These are phyloP conservation scores for Neurospora discreta DNA, from an alignment of 495 filamentous ascomycete genomes.

Conservation along the genomic window DNA sequence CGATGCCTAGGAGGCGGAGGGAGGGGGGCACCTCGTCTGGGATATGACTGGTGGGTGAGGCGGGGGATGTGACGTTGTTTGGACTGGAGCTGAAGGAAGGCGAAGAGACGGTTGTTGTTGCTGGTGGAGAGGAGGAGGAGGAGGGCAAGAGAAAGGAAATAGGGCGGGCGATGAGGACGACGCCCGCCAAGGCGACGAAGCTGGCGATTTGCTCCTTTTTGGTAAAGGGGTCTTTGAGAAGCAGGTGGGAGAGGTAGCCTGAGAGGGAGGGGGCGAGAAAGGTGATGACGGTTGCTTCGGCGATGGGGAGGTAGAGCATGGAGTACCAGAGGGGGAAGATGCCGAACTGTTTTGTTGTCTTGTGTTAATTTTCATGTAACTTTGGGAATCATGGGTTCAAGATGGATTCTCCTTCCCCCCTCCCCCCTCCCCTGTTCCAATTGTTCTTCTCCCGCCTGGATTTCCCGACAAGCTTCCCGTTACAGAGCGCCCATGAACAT, in stretches of 20 bases:
- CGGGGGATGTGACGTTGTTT: neutral
- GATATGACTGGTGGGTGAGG: conserved; percentile 10
- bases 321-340: conserved; percentile 55
- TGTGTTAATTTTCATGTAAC: neutral
- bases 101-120: neutral
- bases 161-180: conserved; percentile 77
- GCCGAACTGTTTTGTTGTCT: conserved; percentile 41
- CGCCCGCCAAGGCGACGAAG: conserved; percentile 65
- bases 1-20: conserved; percentile 62
- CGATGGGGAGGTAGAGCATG: conserved; percentile 75
- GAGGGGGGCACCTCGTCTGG: conserved; percentile 31
- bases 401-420: too few relatives aligned
- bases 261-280: conserved; percentile 76
- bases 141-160: conserved; percentile 39
- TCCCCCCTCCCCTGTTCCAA: too few relatives aligned
- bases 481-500: too few relatives aligned
- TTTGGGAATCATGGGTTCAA: neutral
- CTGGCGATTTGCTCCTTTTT: conserved; percentile 65
- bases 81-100: neutral
- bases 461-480: too few relatives aligned
- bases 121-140: conserved; percentile 3
- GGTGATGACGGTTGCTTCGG: conserved; percentile 87
- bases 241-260: conserved; percentile 70
- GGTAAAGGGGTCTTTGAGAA: conserved; percentile 70
- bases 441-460: too few relatives aligned